These are phyloP conservation scores for Ceratocystis harringtonii DNA, from an alignment of 2,329 filamentous ascomycete genomes.

Conservation along the genomic window DNA sequence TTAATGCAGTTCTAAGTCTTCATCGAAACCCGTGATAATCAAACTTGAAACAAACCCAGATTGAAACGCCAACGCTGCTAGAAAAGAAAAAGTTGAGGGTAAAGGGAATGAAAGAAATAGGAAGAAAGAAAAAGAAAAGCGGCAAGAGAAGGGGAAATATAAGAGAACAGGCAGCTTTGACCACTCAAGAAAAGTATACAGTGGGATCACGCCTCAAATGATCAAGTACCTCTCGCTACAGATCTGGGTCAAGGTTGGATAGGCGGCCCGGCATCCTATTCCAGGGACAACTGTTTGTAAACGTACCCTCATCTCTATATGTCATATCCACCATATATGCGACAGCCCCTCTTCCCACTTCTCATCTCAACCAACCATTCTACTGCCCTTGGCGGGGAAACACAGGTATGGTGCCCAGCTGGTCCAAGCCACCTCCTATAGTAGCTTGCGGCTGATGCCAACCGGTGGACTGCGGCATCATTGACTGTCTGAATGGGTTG, in stretches of 20 bases:
- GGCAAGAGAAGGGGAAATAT: background rate
- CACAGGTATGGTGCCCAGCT: conserved; percentile 62
- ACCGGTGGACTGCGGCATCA: conserved; percentile 76
- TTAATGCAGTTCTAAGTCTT: conserved; percentile 8
- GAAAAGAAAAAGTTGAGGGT: background rate
- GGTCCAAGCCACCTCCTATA: conserved; percentile 64
- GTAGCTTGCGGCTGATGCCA: conserved; percentile 65
- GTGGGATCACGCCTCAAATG: background rate
- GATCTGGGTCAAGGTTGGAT: background rate
- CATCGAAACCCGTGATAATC: background rate
- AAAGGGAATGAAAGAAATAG: background rate
- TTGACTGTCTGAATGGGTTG: conserved; percentile 86
- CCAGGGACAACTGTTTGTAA: background rate
- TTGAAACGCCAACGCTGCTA: conserved; percentile 14
- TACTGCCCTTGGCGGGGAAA: conserved; percentile 62
- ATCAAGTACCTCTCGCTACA: background rate
- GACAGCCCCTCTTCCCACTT: conserved; percentile 14
- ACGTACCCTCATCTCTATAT: background rate
- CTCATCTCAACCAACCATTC: conserved; percentile 47
- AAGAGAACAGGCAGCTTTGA: background rate
- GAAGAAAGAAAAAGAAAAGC: background rate
- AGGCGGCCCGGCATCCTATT: too few species aligned
- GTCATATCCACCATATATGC: background rate
- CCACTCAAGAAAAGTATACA: conserved; percentile 4
- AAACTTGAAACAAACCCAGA: conserved; percentile 11